A percentile compares a stretch with the other conserved stretches of the same genome.
Evolutionary conservation across 2,329 filamentous ascomycete species (phyloP).

Genomic region (Epichloe gansuensis): DNA sequence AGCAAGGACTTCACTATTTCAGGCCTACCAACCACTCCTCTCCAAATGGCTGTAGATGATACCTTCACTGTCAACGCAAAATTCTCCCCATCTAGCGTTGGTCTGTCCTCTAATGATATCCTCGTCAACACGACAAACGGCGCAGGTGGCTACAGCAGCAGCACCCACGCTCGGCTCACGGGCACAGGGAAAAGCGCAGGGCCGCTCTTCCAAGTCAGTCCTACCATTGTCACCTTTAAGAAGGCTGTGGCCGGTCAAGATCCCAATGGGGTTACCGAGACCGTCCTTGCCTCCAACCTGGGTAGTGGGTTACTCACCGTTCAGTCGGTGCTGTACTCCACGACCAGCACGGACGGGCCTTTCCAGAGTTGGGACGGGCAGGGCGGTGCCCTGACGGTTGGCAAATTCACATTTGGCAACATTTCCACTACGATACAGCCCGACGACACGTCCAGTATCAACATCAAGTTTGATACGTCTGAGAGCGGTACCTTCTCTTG

Average conservation of each 20-base stretch:
- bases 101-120: slow-evolving; percentile 34
- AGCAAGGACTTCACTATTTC: slow-evolving; percentile 27
- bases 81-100: slow-evolving; percentile 35
- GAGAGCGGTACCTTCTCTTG: slow-evolving; percentile 34
- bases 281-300: slow-evolving; percentile 35
- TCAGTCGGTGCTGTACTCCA: slow-evolving; percentile 30
- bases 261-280: slow-evolving; percentile 26
- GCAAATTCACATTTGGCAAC: slow-evolving; percentile 35
- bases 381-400: slow-evolving; percentile 24
- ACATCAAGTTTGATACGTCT: slow-evolving; percentile 34
- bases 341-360: slow-evolving; percentile 30
- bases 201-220: slow-evolving; percentile 34
- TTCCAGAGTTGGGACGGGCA: slow-evolving; percentile 26
- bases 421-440: slow-evolving; percentile 33
- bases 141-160: slow-evolving; percentile 32
- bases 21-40: slow-evolving; percentile 19
- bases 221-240: slow-evolving; percentile 36
- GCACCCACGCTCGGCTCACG: slow-evolving; percentile 32
- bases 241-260: slow-evolving; percentile 33
- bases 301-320: slow-evolving; percentile 36
- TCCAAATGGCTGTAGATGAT: slow-evolving; percentile 21
- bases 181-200: slow-evolving; percentile 35
- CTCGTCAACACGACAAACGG: slow-evolving; percentile 35
- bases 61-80: slow-evolving; percentile 30
- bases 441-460: slow-evolving; percentile 26